Conservation (phyloP, 768 basidiomycete species). For the Boletus sp. region DNA sequence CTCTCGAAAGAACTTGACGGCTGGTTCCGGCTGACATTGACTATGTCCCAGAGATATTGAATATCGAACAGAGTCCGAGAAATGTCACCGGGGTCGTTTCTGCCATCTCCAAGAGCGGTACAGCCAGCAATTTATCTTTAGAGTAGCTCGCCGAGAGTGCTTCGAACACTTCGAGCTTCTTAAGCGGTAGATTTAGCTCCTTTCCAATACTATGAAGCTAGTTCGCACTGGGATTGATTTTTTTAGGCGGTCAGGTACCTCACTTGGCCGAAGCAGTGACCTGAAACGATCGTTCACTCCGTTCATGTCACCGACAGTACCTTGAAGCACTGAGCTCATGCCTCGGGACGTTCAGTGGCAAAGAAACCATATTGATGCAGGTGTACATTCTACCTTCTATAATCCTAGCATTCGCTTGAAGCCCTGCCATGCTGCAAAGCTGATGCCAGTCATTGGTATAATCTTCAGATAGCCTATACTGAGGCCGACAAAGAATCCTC, state of each 20-base stretch:
- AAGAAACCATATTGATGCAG: neutral
- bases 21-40: no score
- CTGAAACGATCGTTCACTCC: neutral
- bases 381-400: constrained; percentile 18
- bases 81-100: no score
- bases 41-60: no score
- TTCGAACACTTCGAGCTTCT: no score
- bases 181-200: no score
- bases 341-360: neutral
- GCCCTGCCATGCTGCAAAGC: constrained; percentile 84
- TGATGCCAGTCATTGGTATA: constrained; percentile 93
- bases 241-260: no score
- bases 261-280: neutral
- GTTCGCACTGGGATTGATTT: no score
- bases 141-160: no score
- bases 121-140: no score
- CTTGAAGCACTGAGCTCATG: neutral
- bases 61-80: no score
- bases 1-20: no score
- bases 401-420: constrained; percentile 29
- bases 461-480: constrained; percentile 92
- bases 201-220: neutral
- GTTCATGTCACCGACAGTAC: neutral
- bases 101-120: no score
- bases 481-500: constrained; percentile 89